These are phyloP conservation scores for Cyclotella baltica DNA, from an alignment of 108 stramenopile genomes.

Conservation along the genomic window DNA sequence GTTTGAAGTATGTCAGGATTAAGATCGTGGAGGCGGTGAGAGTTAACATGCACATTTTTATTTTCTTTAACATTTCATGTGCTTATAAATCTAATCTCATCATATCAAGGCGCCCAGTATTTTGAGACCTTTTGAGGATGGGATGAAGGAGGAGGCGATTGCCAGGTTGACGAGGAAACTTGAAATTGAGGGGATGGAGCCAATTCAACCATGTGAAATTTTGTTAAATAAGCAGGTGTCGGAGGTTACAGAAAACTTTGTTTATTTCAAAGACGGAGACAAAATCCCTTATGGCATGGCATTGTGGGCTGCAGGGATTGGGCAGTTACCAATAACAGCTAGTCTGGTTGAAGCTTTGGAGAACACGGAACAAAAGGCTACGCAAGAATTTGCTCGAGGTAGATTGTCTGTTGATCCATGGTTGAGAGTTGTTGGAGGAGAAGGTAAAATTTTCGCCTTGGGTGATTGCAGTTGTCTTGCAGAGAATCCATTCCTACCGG, in stretches of 20 bases:
- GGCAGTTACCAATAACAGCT: constrained; percentile 85
- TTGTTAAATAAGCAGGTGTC: constrained; percentile 86
- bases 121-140: constrained; percentile 90
- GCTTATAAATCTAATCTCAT: too few species aligned
- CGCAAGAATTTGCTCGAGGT: constrained; percentile 80
- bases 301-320: constrained; percentile 98
- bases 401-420: constrained; percentile 91
- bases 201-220: constrained; percentile 83
- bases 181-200: constrained; percentile 57
- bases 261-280: constrained; percentile 78
- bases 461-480: constrained; percentile 91
- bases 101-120: constrained; percentile 76
- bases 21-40: constrained; percentile 97
- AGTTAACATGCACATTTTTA: too few species aligned
- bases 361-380: constrained; percentile 61
- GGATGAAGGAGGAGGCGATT: constrained; percentile 89
- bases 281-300: constrained; percentile 87
- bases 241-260: constrained; percentile 81
- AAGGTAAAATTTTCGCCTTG: constrained; percentile 84
- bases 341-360: constrained; percentile 71
- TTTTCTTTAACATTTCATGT: too few species aligned
- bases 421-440: constrained; percentile 86
- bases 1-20: constrained; percentile 87
- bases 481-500: constrained; percentile 69
- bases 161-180: constrained; percentile 65